Base-by-base conservation (phyloP, 306 rosid genomes). In the Cucurbita argyrosperma region DNA sequence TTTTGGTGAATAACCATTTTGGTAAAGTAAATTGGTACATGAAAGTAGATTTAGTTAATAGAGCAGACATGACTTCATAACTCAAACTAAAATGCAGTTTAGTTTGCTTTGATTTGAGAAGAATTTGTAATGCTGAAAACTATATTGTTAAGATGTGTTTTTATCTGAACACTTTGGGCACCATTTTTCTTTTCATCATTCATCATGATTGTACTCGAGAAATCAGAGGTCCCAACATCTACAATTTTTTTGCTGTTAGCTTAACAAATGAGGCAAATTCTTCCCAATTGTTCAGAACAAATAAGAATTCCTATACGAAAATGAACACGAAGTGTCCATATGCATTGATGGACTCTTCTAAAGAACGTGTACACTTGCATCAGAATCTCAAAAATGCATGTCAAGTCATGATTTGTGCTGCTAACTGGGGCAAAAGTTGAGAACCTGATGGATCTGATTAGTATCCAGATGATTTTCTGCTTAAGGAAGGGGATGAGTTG, bases 401-500 rank as follows among this genome's bases (percentile, higher is more conserved):
- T 7, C 21, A 1, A 68, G 10, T 30, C 59, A 4, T 11, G 58
- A 70, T 66, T 66, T 66, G 72, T 66, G 19, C 52, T 49, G 74
- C 59, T 30, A 70, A 30, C 21, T 7, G 45, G 5, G 45, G 5
- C 30, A 15, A 50, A 19, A 13, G 0, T 30, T 10, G 47, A 70
- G 46, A 50, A 4, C 13, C 23, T 26, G 46, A 70, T 50, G 74
- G 60, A 26, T 50, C 60, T 51, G 74, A 49, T 70, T 70, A 50
- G 5, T 30, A 70, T 70, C 46, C 60, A 35, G 60, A 70, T 70
- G 74, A 76, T 77, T 80, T 79, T 84, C 90, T 77, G 83, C 87
- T 84, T 0, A 78, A 6, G 58, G 90, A 73, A 79, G 92, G 93
- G 72, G 97, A 88, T 54, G 89, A 76, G 76, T 82, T 69, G 14